phyloP scores from a whole-genome alignment of 2,329 filamentous ascomycete species.

The Elsinoe ampelina region DNA sequence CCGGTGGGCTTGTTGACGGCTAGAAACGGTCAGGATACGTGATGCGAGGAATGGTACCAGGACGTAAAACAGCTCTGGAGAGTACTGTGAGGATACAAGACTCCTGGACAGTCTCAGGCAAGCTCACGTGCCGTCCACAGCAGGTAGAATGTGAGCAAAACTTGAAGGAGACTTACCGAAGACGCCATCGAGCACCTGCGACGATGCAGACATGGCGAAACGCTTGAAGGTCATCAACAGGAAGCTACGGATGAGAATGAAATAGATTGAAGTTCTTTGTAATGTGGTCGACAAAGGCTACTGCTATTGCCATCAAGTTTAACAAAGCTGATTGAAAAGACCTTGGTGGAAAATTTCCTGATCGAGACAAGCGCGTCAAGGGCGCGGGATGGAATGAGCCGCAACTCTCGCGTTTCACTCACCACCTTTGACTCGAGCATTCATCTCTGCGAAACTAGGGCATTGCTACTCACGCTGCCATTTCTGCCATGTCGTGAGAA shows the following conservation, averaged over 20 bases:
- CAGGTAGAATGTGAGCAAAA: conserved; percentile 12
- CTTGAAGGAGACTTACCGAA: conserved; percentile 40
- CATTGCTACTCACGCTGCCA: not conserved
- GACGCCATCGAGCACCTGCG: conserved; percentile 46
- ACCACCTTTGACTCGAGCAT: not conserved
- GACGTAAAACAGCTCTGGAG: too few species aligned
- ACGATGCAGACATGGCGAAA: conserved; percentile 16
- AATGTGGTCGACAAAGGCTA: not conserved
- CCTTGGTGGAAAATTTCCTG: conserved; percentile 5
- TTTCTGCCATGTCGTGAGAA: not conserved
- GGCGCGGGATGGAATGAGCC: not conserved
- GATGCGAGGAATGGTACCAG: too few species aligned
- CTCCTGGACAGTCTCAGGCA: conserved; percentile 6
- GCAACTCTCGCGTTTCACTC: not conserved
- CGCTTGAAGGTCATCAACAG: conserved; percentile 10
- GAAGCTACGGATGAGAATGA: not conserved
- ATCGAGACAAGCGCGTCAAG: not conserved
- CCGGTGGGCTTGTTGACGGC: conserved; percentile 88
- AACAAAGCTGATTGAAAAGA: not conserved
- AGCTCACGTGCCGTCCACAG: conserved; percentile 14
- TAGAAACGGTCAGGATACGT: conserved; percentile 30
- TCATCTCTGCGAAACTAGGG: not conserved
- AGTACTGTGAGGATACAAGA: not conserved
- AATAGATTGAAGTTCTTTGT: too few species aligned
- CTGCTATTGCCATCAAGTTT: conserved; percentile 16